These are phyloP conservation scores for Claviceps paspali DNA, from an alignment of 2,329 filamentous ascomycete species.

Conservation along the genomic window DNA sequence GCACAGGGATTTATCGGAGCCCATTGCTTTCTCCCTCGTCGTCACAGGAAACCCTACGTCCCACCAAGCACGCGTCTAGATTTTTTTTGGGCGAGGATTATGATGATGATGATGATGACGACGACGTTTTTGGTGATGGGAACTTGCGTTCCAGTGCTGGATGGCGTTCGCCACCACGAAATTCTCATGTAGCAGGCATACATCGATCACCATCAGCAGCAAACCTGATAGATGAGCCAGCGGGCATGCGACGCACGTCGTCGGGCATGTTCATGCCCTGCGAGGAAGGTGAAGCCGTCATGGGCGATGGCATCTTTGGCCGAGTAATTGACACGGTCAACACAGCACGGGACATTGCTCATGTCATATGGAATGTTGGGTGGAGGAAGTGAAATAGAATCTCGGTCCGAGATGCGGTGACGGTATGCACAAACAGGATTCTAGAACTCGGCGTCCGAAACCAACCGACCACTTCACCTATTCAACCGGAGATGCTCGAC, in stretches of 20 bases:
- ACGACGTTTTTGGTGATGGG: slow-evolving; percentile 30
- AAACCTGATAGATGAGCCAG: slow-evolving; percentile 34
- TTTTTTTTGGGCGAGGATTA: slow-evolving; percentile 47
- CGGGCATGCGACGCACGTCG: slow-evolving; percentile 58
- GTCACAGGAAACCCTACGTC: slow-evolving; percentile 69
- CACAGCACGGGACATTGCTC: slow-evolving; percentile 53
- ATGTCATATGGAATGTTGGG: slow-evolving; percentile 58
- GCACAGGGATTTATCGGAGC: slow-evolving; percentile 29
- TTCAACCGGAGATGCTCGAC: no score
- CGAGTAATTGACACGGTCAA: slow-evolving; percentile 70
- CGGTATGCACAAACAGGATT: neutral
- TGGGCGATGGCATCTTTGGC: slow-evolving; percentile 53
- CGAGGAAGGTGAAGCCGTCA: slow-evolving; percentile 52
- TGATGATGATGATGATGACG: slow-evolving; percentile 32
- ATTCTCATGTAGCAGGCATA: slow-evolving; percentile 16
- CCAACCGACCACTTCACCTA: no score
- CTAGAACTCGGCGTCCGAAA: neutral
- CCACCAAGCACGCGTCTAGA: slow-evolving; percentile 49
- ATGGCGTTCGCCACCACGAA: slow-evolving; percentile 17
- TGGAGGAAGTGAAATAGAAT: slow-evolving; percentile 37
- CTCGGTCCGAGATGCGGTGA: neutral
- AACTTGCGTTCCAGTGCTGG: slow-evolving; percentile 15
- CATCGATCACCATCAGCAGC: slow-evolving; percentile 32
- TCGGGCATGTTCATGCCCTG: slow-evolving; percentile 90
- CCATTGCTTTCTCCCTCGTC: slow-evolving; percentile 53